Evolutionary conservation across 192 early-diverging fungal species (phyloP).

Genomic region (Coemansia sp.): DNA sequence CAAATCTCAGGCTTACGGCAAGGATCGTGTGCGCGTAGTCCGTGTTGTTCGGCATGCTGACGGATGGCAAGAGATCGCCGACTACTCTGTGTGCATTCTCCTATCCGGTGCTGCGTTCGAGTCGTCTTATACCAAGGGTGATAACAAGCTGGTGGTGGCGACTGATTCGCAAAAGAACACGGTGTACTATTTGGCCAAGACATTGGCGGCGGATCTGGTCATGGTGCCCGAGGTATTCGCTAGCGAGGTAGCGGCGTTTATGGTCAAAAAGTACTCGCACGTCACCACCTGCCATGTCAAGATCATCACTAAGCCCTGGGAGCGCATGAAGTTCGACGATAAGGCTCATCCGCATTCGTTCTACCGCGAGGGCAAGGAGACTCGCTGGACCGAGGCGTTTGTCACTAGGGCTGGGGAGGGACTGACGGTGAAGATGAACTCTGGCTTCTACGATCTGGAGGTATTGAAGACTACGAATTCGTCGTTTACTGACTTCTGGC

Average conservation of each 20-base stretch:
- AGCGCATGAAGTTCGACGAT: conserved; percentile 64
- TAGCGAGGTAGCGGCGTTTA: conserved; percentile 65
- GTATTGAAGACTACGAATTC: conserved; percentile 85
- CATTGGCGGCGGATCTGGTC: conserved; percentile 59
- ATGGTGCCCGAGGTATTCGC: conserved; percentile 74
- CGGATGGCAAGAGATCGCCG: conserved; percentile 66
- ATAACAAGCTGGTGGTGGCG: conserved; percentile 73
- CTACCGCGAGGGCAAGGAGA: conserved; percentile 68
- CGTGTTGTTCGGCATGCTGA: conserved; percentile 65
- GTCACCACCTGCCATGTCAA: conserved; percentile 63
- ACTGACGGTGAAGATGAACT: conserved; percentile 55
- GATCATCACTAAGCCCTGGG: conserved; percentile 75
- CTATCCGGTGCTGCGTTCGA: conserved; percentile 62
- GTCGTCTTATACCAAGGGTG: conserved; percentile 73
- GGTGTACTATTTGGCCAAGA: conserved; percentile 73
- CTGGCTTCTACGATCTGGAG: conserved; percentile 69
- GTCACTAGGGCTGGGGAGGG: conserved; percentile 30
- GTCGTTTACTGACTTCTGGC: conserved; percentile 70
- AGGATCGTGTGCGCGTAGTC: conserved; percentile 71
- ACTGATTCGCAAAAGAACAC: conserved; percentile 83
- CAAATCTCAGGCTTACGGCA: conserved; percentile 70
- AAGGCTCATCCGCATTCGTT: conserved; percentile 72
- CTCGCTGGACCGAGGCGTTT: conserved; percentile 62
- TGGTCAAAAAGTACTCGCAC: conserved; percentile 72
- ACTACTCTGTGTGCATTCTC: conserved; percentile 65